Percentiles rank a stretch among this genome's conserved stretches.
Evolutionary conservation across 1,284 basidiomycete species (phyloP).

Genomic region (Ceratobasidium sp.): DNA sequence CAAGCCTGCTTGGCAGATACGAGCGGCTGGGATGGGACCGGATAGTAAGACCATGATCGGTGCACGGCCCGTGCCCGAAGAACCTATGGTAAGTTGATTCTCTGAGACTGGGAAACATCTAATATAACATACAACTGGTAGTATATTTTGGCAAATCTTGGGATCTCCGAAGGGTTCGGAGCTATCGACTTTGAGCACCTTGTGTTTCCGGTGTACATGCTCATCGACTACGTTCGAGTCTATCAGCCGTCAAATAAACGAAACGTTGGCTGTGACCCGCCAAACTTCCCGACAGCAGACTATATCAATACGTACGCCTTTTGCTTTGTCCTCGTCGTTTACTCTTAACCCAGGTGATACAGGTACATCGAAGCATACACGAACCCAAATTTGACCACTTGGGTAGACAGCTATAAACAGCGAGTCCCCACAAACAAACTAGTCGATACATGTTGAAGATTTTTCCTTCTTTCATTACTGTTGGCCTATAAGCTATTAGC

Average conservation of each 20-base stretch:
- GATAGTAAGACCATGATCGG: conserved; percentile 40
- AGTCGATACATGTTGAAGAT: conserved; percentile 59
- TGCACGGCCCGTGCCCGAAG: conserved; percentile 42
- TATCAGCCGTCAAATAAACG: conserved; percentile 77
- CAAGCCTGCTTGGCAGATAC: conserved; percentile 80
- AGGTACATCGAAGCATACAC: conserved; percentile 57
- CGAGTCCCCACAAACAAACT: conserved; percentile 71
- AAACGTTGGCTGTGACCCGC: conserved; percentile 87
- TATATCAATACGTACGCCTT: conserved; percentile 76
- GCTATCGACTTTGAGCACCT: conserved; percentile 74
- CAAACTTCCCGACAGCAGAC: conserved; percentile 77
- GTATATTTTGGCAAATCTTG: conserved; percentile 79
- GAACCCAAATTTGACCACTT: conserved; percentile 66
- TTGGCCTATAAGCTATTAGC: not conserved
- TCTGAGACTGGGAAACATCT: no score
- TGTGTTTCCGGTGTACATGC: conserved; percentile 78
- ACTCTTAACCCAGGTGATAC: no score
- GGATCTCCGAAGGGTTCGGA: conserved; percentile 84
- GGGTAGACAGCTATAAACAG: conserved; percentile 62
- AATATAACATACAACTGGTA: no score
- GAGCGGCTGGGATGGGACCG: conserved; percentile 57
- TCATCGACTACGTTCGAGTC: conserved; percentile 75
- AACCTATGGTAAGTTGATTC: conserved; percentile 38
- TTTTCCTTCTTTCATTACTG: conserved; percentile 95
- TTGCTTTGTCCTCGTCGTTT: no score